phyloP scores from a whole-genome alignment of 2,329 filamentous ascomycete genomes.

The Fusarium scirpi region DNA sequence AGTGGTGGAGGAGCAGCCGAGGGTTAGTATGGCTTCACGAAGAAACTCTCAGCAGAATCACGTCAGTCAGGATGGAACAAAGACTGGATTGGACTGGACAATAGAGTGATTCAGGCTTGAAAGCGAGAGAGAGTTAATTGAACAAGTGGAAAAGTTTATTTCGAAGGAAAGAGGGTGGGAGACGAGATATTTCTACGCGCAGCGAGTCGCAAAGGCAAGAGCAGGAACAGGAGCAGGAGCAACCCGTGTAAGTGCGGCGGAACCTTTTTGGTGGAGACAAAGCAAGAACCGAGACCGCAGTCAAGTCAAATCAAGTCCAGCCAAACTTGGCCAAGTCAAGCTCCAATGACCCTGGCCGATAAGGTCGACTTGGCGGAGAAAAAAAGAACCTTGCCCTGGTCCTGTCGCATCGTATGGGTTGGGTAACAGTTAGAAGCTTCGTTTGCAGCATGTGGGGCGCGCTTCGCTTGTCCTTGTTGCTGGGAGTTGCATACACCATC shows the following conservation, averaged over 20 bases:
- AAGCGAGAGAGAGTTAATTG: conserved; percentile 14
- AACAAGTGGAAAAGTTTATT: conserved; percentile 10
- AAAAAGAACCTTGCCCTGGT: conserved; percentile 4
- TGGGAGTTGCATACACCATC: conserved; percentile 39
- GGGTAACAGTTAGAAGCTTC: conserved; percentile 29
- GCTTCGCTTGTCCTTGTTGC: conserved; percentile 23
- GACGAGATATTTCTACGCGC: conserved; percentile 45
- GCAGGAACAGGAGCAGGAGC: conserved; percentile 1
- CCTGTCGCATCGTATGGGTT: not conserved
- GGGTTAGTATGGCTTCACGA: conserved; percentile 27
- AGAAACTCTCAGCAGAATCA: conserved; percentile 24
- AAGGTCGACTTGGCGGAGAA: conserved; percentile 37
- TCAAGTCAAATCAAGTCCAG: conserved; percentile 10
- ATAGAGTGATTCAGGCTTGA: conserved; percentile 1
- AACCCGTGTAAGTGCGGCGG: conserved; percentile 42
- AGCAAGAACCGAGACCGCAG: conserved; percentile 16
- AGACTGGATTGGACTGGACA: conserved; percentile 11
- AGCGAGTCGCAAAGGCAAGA: conserved; percentile 1
- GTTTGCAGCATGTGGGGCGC: conserved; percentile 47
- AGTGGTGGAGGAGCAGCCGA: conserved; percentile 6
- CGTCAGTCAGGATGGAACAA: conserved; percentile 24
- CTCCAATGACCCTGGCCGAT: conserved; percentile 30
- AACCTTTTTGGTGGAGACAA: conserved; percentile 33
- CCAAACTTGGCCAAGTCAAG: conserved; percentile 15
- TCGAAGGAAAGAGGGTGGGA: conserved; percentile 37